Conservation (phyloP, 192 early-diverging fungal species). For the Coemansia sp. region DNA sequence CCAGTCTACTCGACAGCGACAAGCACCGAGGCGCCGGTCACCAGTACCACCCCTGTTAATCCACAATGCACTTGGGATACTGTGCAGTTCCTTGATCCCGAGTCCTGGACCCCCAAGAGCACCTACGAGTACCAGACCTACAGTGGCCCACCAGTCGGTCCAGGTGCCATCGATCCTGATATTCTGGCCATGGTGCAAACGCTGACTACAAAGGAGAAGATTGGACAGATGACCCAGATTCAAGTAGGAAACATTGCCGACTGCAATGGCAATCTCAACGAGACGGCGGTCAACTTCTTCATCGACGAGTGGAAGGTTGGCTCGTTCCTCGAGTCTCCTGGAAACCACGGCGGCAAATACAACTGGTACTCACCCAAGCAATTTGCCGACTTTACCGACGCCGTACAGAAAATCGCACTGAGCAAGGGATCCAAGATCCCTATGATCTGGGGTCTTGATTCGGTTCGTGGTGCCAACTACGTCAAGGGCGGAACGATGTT, state of each 20-base stretch:
- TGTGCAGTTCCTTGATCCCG: background rate
- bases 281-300: slow-evolving; percentile 49
- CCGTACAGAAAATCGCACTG: slow-evolving; percentile 53
- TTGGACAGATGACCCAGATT: slow-evolving; percentile 60
- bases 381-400: slow-evolving; percentile 50
- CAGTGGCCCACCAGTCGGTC: slow-evolving; percentile 1
- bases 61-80: slow-evolving; percentile 5
- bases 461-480: slow-evolving; percentile 63
- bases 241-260: slow-evolving; percentile 47
- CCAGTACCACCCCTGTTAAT: slow-evolving; percentile 1
- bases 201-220: slow-evolving; percentile 49
- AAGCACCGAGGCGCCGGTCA: background rate
- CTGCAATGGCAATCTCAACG: slow-evolving; percentile 27
- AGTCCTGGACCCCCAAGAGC: slow-evolving; percentile 4
- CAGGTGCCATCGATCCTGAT: slow-evolving; percentile 30
- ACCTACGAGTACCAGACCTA: slow-evolving; percentile 4
- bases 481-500: slow-evolving; percentile 58
- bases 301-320: slow-evolving; percentile 55
- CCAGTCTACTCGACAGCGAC: background rate
- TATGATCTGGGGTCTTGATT: slow-evolving; percentile 61
- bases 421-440: slow-evolving; percentile 46
- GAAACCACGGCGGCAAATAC: slow-evolving; percentile 51
- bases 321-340: slow-evolving; percentile 56
- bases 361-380: slow-evolving; percentile 44
- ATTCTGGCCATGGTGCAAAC: slow-evolving; percentile 34